Base-by-base conservation (phyloP, 2,329 filamentous ascomycete species). In the Sporothrix phasma region DNA sequence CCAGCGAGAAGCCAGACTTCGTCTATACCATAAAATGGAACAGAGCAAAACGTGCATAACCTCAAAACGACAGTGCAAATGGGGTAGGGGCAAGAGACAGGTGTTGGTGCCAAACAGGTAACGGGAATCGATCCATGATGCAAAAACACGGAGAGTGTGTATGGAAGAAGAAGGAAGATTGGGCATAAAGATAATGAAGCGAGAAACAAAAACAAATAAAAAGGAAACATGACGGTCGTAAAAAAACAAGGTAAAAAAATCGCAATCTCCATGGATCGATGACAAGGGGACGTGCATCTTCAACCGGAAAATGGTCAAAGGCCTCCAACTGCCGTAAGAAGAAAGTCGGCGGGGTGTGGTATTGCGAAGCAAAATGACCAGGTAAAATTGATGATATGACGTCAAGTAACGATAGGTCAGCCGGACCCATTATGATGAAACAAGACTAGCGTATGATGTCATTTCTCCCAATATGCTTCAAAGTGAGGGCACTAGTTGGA, bases 371-470 rank as follows among this genome's bases (percentile, higher is more conserved):
- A 24, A 19, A 26, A 19, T 10, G 22, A 11, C 19, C 19, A 47
- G 8, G 26, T 60, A 60, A 65, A 60, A 60, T 65, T 53, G 60
- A 7, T 19, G 11, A 3, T n/a, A 22, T 4, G 11, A 1, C 51
- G 2, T 54, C 5, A 47, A 15, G 29, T 5, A 2, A n/a, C 10
- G 13, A 19, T 24, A 24, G 13, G 2, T 7, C 7, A 43, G 17
- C 1, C 17, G 3, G 22, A 10, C 13, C 47, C 37, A 24, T 22
- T 24, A 51, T 5, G 13, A 45, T 45, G 2, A 15, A 53, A 45
- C 2, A 24, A 22, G 53, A 53, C 45, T 64, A 45, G 54, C 37
- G 43, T 24, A 60, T 60, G 45, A 64, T 11, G 62, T 60, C 46
- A 64, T 60, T 10, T 3, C 31, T 43, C 15, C 53, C 39, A 22